Conservation (phyloP, 225 moss, liverwort and hornwort species). For the Bryum argenteum region DNA sequence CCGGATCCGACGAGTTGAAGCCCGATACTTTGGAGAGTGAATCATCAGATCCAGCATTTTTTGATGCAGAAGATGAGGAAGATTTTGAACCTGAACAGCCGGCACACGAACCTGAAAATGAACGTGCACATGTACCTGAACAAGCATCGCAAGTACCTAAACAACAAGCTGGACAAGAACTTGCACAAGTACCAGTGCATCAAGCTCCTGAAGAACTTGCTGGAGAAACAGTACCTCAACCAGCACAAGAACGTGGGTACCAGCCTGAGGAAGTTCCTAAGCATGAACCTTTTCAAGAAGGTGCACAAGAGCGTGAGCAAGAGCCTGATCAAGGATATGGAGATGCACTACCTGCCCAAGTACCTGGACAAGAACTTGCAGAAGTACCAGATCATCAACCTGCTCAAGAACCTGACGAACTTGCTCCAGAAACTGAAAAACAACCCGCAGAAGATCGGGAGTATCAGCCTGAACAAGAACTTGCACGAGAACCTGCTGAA, state of each 20-base stretch:
- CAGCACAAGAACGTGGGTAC: neutral
- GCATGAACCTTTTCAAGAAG: too few species aligned
- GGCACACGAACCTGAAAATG: neutral
- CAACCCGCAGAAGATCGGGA: neutral
- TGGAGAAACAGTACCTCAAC: neutral
- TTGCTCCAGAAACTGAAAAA: neutral
- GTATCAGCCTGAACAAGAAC: slow-evolving; percentile 5
- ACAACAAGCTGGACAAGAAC: neutral
- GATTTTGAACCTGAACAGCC: neutral
- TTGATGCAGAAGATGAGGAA: slow-evolving; percentile 24
- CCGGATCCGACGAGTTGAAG: neutral
- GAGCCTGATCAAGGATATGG: neutral
- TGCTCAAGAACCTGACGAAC: neutral
- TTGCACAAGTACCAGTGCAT: neutral
- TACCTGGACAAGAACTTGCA: rapidly evolving
- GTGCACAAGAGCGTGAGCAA: neutral
- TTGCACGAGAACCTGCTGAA: neutral
- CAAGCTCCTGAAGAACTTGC: neutral
- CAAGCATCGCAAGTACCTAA: neutral
- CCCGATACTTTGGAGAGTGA: slow-evolving; percentile 25
- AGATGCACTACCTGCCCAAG: neutral
- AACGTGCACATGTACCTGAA: neutral
- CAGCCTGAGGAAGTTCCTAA: neutral
- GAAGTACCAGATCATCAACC: neutral
- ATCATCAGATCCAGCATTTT: slow-evolving; percentile 27